Conservation (phyloP, 2,329 filamentous ascomycete species). For the Exophiala oligosperma region DNA sequence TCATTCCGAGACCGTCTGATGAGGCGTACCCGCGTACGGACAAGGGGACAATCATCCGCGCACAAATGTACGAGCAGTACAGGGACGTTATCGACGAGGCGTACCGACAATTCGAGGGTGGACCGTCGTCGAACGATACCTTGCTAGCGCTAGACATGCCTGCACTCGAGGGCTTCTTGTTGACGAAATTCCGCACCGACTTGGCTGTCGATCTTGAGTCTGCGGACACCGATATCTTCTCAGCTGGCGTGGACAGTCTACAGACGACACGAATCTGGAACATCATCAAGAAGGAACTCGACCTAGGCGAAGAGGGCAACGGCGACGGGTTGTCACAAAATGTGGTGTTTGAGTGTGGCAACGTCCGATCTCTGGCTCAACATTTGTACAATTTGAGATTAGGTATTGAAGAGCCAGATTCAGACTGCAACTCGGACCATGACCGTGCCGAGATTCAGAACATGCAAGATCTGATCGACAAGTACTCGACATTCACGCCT, state of each 20-base stretch:
- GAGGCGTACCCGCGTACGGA: constrained; percentile 39
- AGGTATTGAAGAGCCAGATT: constrained; percentile 15
- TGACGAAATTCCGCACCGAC: constrained; percentile 14
- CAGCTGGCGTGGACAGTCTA: constrained; percentile 19
- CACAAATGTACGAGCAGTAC: constrained; percentile 53
- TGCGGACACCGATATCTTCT: constrained; percentile 17
- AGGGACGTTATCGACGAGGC: constrained; percentile 19
- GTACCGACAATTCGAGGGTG: constrained; percentile 8
- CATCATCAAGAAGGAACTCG: constrained; percentile 44
- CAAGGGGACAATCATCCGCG: constrained; percentile 60
- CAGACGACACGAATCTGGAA: constrained; percentile 31
- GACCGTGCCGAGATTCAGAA: constrained; percentile 36
- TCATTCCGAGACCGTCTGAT: constrained; percentile 46
- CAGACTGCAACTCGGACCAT: constrained; percentile 26
- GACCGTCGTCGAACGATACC: not conserved
- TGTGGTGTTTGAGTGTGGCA: constrained; percentile 61
- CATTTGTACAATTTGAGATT: constrained; percentile 33
- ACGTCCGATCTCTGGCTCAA: constrained; percentile 43
- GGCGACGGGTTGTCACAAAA: constrained; percentile 50
- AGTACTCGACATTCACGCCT: constrained; percentile 34
- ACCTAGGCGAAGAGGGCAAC: constrained; percentile 8
- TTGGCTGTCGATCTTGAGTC: constrained; percentile 9
- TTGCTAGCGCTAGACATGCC: constrained; percentile 7
- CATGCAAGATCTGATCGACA: constrained; percentile 48
- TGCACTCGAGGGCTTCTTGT: constrained; percentile 14